Evolutionary conservation across 257 asterid genomes (phyloP).

Genomic region (Rehmannia glutinosa): DNA sequence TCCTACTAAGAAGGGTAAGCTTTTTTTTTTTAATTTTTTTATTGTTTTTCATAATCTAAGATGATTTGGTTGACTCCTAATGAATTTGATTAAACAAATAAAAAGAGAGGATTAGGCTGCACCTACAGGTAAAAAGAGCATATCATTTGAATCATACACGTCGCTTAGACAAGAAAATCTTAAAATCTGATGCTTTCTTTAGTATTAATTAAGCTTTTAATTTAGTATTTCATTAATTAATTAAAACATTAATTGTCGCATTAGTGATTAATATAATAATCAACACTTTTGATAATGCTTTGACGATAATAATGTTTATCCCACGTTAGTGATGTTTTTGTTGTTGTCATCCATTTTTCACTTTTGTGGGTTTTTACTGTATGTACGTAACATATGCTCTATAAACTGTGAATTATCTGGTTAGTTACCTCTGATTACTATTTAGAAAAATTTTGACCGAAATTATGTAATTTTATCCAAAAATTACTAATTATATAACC

Average conservation of each 20-base stretch:
- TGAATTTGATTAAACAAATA: conserved; percentile 19
- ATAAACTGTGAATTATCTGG: too few relatives aligned
- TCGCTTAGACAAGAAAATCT: neutral
- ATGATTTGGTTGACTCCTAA: conserved; percentile 30
- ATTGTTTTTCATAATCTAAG: conserved; percentile 12
- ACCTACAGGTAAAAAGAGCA: conserved; percentile 6
- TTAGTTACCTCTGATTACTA: too few relatives aligned
- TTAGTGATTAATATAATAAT: neutral
- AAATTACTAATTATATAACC: too few relatives aligned
- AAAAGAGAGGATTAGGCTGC: conserved; percentile 9
- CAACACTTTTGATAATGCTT: conserved; percentile 22
- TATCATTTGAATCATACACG: conserved; percentile 18
- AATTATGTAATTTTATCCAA: too few relatives aligned
- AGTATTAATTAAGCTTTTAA: neutral
- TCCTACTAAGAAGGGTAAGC: conserved; percentile 5
- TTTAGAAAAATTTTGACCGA: too few relatives aligned
- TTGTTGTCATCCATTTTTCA: too few relatives aligned
- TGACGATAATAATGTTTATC: conserved; percentile 19
- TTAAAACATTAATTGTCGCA: neutral
- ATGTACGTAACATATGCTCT: too few relatives aligned
- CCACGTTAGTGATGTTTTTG: conserved; percentile 30
- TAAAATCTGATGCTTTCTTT: conserved; percentile 5
- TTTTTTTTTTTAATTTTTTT: neutral
- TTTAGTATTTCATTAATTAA: neutral
- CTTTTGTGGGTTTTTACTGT: too few relatives aligned